Conservation (phyloP, 352 stramenopile genomes). For the Globisporangium barbulae region DNA sequence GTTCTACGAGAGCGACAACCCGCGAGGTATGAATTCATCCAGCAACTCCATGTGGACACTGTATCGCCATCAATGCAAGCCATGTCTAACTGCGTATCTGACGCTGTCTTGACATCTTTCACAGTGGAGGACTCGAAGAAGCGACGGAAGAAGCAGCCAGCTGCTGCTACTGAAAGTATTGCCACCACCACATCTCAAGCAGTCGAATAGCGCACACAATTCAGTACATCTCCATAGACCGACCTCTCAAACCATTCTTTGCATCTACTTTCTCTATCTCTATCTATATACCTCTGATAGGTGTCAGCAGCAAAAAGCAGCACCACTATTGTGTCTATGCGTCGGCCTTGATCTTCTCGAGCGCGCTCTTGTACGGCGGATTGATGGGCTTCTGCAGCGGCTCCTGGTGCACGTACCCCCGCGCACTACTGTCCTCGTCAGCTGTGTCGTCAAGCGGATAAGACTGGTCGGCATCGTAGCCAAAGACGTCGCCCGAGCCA, state of each 20-base stretch:
- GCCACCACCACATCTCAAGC: constrained; percentile 1
- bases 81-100: too few species aligned
- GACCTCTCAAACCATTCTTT: constrained; percentile 11
- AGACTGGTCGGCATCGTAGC: constrained; percentile 79
- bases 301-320: neutral
- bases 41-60: too few species aligned
- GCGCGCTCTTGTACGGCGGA: constrained; percentile 72
- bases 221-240: constrained; percentile 10
- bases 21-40: constrained; percentile 36
- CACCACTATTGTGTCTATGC: neutral
- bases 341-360: constrained; percentile 48
- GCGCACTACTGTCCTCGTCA: neutral
- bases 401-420: constrained; percentile 62
- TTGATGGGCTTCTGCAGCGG: constrained; percentile 86
- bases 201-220: constrained; percentile 6
- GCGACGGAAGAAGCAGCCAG: constrained; percentile 48
- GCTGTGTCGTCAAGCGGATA: constrained; percentile 53
- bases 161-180: neutral
- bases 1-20: constrained; percentile 91
- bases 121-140: constrained; percentile 81
- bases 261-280: neutral
- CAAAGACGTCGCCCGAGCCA: constrained; percentile 73
- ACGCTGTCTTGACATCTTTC: neutral
- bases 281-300: neutral
- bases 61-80: neutral